A percentile compares a stretch with the other conserved stretches of the same genome.
Evolutionary conservation across 805 yeast genomes (phyloP).

Genomic region (Starmerella ratchasimensis): DNA sequence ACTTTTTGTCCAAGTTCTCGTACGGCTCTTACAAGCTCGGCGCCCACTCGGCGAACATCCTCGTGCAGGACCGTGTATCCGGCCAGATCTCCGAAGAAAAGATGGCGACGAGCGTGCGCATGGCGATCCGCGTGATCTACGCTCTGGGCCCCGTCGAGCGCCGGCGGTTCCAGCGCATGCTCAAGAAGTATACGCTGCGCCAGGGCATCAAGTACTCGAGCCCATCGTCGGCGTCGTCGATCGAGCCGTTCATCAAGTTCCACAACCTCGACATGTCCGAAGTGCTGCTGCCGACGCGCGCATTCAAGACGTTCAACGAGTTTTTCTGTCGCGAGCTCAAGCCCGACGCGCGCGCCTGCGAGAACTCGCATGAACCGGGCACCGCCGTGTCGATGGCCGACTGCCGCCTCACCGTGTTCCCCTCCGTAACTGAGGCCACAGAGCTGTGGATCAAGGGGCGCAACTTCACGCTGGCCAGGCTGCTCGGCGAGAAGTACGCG

Average conservation of each 20-base stretch:
- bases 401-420: slow-evolving; percentile 64
- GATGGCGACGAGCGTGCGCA: slow-evolving; percentile 73
- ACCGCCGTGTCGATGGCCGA: slow-evolving; percentile 74
- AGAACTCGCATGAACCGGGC: slow-evolving; percentile 36
- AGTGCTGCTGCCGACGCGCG: slow-evolving; percentile 38
- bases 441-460: slow-evolving; percentile 82
- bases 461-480: slow-evolving; percentile 51
- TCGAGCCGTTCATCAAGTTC: slow-evolving; percentile 64
- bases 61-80: slow-evolving; percentile 82
- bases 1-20: slow-evolving; percentile 65
- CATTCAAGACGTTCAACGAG: slow-evolving; percentile 66
- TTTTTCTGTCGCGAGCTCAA: slow-evolving; percentile 72
- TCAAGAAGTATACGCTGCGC: slow-evolving; percentile 53
- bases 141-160: slow-evolving; percentile 78
- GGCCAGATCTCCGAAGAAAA: slow-evolving; percentile 88
- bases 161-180: slow-evolving; percentile 55
- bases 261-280: slow-evolving; percentile 68
- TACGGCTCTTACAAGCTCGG: slow-evolving; percentile 83
- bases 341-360: slow-evolving; percentile 58
- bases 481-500: slow-evolving; percentile 35
- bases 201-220: slow-evolving; percentile 79
- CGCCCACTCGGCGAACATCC: slow-evolving; percentile 79
- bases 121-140: slow-evolving; percentile 76
- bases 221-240: slow-evolving; percentile 50
- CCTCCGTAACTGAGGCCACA: slow-evolving; percentile 46